Conservation (phyloP, 371 early-diverging fungal genomes). For the Batkoa obscura region DNA sequence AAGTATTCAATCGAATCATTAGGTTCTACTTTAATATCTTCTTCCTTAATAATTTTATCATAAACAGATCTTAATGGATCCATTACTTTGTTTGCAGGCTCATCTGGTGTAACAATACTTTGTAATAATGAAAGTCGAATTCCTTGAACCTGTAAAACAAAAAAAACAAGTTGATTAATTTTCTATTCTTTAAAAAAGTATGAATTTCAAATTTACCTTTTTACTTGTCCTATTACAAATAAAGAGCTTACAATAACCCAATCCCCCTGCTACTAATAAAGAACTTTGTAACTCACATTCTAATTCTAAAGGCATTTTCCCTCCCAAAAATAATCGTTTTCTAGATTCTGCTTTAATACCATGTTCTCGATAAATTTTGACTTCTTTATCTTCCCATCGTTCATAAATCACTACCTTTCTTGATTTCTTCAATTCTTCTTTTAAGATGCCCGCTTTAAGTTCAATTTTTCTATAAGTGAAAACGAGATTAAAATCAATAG, state of each 20-base stretch:
- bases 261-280: slow-evolving; percentile 16
- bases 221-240: slow-evolving; percentile 16
- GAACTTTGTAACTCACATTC: slow-evolving; percentile 13
- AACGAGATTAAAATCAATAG: neutral
- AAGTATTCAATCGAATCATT: neutral
- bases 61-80: neutral
- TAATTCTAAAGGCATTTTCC: slow-evolving; percentile 14
- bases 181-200: neutral
- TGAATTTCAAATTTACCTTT: slow-evolving; percentile 7
- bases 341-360: slow-evolving; percentile 15
- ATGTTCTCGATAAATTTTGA: slow-evolving; percentile 10
- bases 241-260: slow-evolving; percentile 13
- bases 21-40: neutral
- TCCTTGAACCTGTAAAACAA: neutral
- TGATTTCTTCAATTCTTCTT: slow-evolving; percentile 12
- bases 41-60: neutral
- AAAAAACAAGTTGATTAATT: neutral
- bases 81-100: neutral
- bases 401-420: slow-evolving; percentile 15
- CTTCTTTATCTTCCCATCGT: slow-evolving; percentile 16
- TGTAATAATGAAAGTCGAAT: neutral
- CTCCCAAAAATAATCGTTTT: slow-evolving; percentile 16
- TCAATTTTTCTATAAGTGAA: slow-evolving; percentile 8
- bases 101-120: neutral
- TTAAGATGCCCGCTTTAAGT: slow-evolving; percentile 11